Conservation (phyloP, 257 asterid genomes). For the Voacanga thouarsii region DNA sequence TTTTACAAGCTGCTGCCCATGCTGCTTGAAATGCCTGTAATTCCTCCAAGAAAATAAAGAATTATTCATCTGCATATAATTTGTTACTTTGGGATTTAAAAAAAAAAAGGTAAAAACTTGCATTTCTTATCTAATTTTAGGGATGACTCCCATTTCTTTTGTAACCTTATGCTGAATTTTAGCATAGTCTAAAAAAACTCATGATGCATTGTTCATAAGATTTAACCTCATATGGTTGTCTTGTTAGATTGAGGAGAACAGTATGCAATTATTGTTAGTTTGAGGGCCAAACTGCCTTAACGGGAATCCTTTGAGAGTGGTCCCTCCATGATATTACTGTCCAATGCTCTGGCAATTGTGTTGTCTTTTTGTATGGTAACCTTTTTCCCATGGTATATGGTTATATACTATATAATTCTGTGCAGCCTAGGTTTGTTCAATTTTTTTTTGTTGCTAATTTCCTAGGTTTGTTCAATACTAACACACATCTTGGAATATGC, state of each 20-base stretch:
- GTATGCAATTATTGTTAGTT: conserved; percentile 19
- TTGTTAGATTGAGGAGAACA: conserved; percentile 24
- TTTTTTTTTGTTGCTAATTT: no score
- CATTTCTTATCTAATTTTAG: no score
- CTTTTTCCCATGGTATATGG: not conserved
- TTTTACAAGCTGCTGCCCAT: conserved; percentile 85
- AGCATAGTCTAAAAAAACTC: no score
- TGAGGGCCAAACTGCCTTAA: conserved; percentile 28
- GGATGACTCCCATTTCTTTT: no score
- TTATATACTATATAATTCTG: not conserved
- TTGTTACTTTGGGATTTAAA: not conserved
- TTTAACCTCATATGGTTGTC: conserved; percentile 22
- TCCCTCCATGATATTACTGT: conserved; percentile 35
- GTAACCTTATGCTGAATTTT: no score
- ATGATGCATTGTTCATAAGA: conserved; percentile 1
- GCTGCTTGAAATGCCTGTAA: conserved; percentile 85
- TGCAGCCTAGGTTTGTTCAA: conserved; percentile 15
- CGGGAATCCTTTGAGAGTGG: conserved; percentile 43
- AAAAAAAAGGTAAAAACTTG: no score
- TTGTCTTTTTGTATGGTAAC: conserved; percentile 19
- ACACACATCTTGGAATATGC: conserved; percentile 30
- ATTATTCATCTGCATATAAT: conserved; percentile 3
- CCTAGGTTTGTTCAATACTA: conserved; percentile 18
- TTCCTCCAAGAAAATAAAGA: conserved; percentile 17
- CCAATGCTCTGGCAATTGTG: conserved; percentile 32